Evolutionary conservation across 2,329 filamentous ascomycete species (phyloP).

Genomic region (Fusarium nurragi): DNA sequence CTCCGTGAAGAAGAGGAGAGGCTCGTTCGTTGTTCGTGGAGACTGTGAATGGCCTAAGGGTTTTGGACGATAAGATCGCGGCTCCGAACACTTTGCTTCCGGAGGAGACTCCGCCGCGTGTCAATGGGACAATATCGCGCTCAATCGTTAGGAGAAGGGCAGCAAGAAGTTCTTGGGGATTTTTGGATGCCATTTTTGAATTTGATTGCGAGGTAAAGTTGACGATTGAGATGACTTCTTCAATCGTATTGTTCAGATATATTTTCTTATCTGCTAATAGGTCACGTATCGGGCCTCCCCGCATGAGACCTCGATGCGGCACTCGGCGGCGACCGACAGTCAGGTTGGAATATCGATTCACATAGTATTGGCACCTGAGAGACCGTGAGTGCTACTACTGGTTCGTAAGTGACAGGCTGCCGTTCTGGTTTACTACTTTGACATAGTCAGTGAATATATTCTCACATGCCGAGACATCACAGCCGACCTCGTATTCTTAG

Average conservation of each 20-base stretch:
- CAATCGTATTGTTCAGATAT: no score
- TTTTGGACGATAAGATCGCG: constrained; percentile 58
- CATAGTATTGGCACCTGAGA: background rate
- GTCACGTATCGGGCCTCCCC: background rate
- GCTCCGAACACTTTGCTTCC: constrained; percentile 68
- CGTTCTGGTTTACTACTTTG: no score
- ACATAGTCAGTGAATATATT: no score
- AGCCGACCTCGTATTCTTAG: background rate
- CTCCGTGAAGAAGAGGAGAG: constrained; percentile 66
- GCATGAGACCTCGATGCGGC: constrained; percentile 3
- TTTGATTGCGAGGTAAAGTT: accelerated
- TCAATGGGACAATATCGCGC: constrained; percentile 61
- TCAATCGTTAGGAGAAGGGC: constrained; percentile 57
- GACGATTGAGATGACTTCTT: no score
- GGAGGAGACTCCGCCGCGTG: constrained; percentile 57
- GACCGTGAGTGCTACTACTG: no score
- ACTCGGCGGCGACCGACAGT: constrained; percentile 3
- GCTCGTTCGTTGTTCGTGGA: constrained; percentile 65
- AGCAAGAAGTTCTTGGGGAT: constrained; percentile 47
- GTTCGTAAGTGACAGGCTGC: no score
- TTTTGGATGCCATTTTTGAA: background rate
- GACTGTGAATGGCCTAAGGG: constrained; percentile 56
- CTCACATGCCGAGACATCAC: background rate
- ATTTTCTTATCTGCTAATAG: constrained; percentile 5
- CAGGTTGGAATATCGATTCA: background rate